phyloP scores from a whole-genome alignment of 1,284 basidiomycete species.

The Trametes pubescens region DNA sequence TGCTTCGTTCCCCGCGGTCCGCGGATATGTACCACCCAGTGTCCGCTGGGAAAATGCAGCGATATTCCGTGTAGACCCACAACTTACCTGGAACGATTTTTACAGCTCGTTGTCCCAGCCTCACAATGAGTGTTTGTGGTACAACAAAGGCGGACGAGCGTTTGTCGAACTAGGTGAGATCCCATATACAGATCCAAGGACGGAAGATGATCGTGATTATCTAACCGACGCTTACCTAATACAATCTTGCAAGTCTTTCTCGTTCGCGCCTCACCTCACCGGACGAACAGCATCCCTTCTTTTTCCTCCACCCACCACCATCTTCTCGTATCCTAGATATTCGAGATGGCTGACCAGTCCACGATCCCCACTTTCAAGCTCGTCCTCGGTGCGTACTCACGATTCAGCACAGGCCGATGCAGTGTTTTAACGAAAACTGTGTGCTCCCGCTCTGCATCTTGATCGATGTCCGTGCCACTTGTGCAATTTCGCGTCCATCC shows the following conservation, averaged over 20 bases:
- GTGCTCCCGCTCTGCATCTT: slow-evolving; percentile 27
- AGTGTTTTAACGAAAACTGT: slow-evolving; percentile 32
- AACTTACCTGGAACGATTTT: background rate
- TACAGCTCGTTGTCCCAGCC: too few species aligned
- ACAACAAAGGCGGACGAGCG: background rate
- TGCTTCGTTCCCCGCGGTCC: too few species aligned
- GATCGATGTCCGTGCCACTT: slow-evolving; percentile 37
- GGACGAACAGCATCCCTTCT: slow-evolving; percentile 29
- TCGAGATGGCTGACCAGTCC: slow-evolving; percentile 53
- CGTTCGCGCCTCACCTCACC: slow-evolving; percentile 36
- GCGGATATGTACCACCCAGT: too few species aligned
- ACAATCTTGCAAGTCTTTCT: slow-evolving; percentile 36
- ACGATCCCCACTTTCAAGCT: slow-evolving; percentile 96
- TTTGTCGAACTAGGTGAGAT: slow-evolving; percentile 17
- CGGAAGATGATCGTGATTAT: slow-evolving; percentile 37
- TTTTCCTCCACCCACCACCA: slow-evolving; percentile 41
- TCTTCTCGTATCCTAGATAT: slow-evolving; percentile 37
- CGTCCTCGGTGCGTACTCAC: slow-evolving; percentile 80
- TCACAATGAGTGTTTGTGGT: too few species aligned
- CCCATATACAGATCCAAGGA: slow-evolving; percentile 19
- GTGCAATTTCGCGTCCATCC: slow-evolving; percentile 43
- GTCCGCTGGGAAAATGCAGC: too few species aligned
- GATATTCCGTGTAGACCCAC: too few species aligned
- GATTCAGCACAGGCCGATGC: slow-evolving; percentile 35
- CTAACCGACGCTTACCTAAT: slow-evolving; percentile 38